Evolutionary conservation across 768 basidiomycete genomes (phyloP).

Genomic region (Lactifluus pinguis): DNA sequence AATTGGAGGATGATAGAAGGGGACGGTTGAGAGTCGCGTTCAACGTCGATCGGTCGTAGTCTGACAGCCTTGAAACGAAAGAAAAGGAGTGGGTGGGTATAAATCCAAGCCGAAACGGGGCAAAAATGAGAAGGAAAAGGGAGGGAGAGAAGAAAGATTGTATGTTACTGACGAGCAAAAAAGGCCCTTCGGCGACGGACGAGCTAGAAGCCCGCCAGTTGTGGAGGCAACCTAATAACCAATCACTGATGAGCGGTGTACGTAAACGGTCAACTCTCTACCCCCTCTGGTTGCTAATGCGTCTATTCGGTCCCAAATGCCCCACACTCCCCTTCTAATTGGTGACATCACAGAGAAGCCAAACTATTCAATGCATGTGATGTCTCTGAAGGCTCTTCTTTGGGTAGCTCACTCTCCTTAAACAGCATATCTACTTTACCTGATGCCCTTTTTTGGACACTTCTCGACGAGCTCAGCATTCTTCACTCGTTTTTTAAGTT

Average conservation of each 20-base stretch:
- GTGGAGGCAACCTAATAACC: not conserved
- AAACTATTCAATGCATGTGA: not conserved
- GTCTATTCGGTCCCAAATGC: not conserved
- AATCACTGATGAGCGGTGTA: slow-evolving; percentile 6
- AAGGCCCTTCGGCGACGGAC: not conserved
- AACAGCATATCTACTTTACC: not conserved
- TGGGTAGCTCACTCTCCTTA: not conserved
- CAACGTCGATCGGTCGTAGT: not conserved
- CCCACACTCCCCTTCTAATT: not conserved
- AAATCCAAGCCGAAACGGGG: not conserved
- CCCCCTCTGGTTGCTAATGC: not conserved
- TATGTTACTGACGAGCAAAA: not conserved
- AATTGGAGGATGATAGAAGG: slow-evolving; percentile 3
- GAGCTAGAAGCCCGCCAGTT: not conserved
- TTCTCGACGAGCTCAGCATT: not conserved
- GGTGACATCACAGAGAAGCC: not conserved
- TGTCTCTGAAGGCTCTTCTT: not conserved
- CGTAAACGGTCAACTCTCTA: slow-evolving; percentile 3
- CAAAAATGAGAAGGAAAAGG: not conserved
- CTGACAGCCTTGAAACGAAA: not conserved
- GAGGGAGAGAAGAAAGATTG: not conserved
- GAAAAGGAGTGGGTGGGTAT: not conserved
- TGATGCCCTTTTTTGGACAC: not conserved
- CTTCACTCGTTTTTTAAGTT: not conserved
- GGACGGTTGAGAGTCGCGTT: not conserved